Base-by-base conservation (phyloP, 495 filamentous ascomycete species). In the Sphaerosporella brunnea region DNA sequence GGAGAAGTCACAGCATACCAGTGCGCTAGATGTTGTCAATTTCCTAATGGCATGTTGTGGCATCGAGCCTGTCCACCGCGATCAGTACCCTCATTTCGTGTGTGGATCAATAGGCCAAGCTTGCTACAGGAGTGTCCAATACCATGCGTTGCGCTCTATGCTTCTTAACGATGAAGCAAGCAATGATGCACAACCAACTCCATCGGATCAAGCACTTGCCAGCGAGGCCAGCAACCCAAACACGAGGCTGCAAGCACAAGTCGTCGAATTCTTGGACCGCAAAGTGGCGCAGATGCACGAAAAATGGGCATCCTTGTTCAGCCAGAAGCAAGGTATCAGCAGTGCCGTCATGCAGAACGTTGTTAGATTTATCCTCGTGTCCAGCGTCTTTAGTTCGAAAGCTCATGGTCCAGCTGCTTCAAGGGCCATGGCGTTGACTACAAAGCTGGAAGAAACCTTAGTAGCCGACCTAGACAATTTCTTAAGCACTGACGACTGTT, bases 291-390 rank as follows among this genome's bases (percentile, higher is more conserved):
- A 40, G 1, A 69, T 73, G 35, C 48, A 64, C 3, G 69, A 71
- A 34, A 48, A 54, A n/a, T 73, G 69, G 68, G 51, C 63, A 34
- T 42, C 59, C 15, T 53, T 72, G 18, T 59, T 61, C 36, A 64
- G 65, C 5, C 66, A 60, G 42, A 64, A 64, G 32, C 62, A 65
- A 28, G 64, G 71, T 52, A 54, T 73, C 3, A 69, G 67, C 20
- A 49, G 61, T 13, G 69, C 70, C 41, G 61, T 67, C 36, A 48
- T 73, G 43, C 67, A 72, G 34, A 68, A 72, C 21, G 46, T 70
- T 28, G 58, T 58, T 21, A 55, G 48, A 35, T 71, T 69, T 24
- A 64, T 68, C 43, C 71, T 65, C 52, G 63, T 66, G 35, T 52
- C 63, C 11, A 53, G 56, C 24, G 58, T 23, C 45, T 66, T 38